Percentiles rank a stretch among this genome's conserved stretches.
Conservation (phyloP, 2,329 filamentous ascomycete species). For the Ophiocordyceps camponoti-leonardi region DNA sequence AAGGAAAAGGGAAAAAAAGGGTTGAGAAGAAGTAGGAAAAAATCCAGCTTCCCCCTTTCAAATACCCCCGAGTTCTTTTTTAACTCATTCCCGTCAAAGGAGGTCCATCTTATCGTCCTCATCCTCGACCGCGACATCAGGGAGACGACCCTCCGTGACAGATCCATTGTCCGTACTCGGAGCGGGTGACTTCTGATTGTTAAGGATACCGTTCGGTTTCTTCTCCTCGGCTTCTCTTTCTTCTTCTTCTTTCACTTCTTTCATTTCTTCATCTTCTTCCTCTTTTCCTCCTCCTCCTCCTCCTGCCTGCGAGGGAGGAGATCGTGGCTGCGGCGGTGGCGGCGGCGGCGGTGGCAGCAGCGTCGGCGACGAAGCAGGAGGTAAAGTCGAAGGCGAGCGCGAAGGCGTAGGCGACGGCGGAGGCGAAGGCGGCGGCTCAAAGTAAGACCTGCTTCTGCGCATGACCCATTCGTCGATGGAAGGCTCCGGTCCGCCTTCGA, state of each 20-base stretch:
- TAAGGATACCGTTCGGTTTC: no score
- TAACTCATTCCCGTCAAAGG: not conserved
- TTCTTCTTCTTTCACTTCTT: no score
- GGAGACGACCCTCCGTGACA: not conserved
- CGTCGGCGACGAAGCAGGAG: not conserved
- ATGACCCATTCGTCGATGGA: slow-evolving; percentile 20
- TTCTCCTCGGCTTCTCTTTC: no score
- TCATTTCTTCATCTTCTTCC: not conserved
- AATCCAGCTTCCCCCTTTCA: not conserved
- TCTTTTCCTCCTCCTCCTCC: not conserved
- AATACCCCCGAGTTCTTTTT: no score
- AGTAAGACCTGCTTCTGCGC: slow-evolving; percentile 8
- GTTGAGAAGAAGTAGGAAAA: not conserved
- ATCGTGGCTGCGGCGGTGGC: not conserved
- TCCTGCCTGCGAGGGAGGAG: not conserved
- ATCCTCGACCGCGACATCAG: not conserved
- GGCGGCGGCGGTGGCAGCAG: not conserved
- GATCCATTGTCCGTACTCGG: no score
- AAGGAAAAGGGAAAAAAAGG: no score
- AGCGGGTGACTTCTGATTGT: no score
- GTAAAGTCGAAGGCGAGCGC: not conserved
- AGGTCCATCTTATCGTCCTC: slow-evolving; percentile 11
- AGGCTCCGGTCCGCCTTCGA: slow-evolving; percentile 50
- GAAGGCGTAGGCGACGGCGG: not conserved
- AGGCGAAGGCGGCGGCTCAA: not conserved